Base-by-base conservation (phyloP, 2,329 filamentous ascomycete species). In the Neoarthrinium moseri region DNA sequence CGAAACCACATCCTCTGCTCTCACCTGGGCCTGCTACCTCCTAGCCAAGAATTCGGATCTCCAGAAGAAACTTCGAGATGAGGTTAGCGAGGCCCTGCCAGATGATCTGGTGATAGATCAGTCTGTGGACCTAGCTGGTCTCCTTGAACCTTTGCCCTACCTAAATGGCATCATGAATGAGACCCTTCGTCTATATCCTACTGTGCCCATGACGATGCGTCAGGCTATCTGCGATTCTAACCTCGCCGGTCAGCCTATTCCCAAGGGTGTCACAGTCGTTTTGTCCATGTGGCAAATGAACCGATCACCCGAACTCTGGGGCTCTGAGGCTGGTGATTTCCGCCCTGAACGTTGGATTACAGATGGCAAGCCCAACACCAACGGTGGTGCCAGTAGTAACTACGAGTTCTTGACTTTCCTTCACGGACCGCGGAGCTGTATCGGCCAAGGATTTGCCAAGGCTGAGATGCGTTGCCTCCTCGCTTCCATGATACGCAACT, bases 401-500 rank as follows among this genome's bases (percentile, higher is more conserved):
- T 91, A 86, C 59, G 75, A 80, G 2, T 78, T 82, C 43, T 57
- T 86, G 56, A 88, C 83, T 0, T 89, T 89, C 62, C 61, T 89
- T 37, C 84, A 89, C 52, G 86, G 87, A 0, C 84, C 85, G 2
- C 71, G 86, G 39, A 81, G 78, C 52, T 89, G 86, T 56, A 89
- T 89, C 48, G 86, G 86, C 0, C 80, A 84, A 59, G 73, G 74
- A 0, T 91, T 91, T 61, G 84, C 88, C 0, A 83, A 81, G 57
- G 80, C 84, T 0, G 89, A 92, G 67, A 81, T 91, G 64, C 82
- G 85, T 8, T 89, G 84, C 60, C 61, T 92, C 47, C 60, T 94
- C 11, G 87, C 87, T 11, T 77, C 76, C 1, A 74, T 85, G 67
- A 77, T 89, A 1, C 82, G 81, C 2, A 72, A 73, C 12, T 91